These are phyloP conservation scores for Amanita rubescens DNA, from an alignment of 768 basidiomycete genomes.

Conservation along the genomic window DNA sequence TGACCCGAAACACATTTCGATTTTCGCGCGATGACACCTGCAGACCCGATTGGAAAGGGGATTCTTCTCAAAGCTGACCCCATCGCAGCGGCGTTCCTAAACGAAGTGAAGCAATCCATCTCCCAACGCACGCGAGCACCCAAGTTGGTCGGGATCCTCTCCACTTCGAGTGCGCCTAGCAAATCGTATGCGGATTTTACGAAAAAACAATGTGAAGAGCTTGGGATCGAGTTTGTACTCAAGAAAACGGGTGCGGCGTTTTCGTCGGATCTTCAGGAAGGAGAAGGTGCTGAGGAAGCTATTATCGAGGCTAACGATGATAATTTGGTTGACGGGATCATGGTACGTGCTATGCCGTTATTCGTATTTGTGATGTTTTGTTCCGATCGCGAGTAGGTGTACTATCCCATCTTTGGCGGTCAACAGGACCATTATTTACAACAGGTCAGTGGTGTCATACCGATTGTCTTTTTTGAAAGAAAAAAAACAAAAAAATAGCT, in stretches of 20 bases:
- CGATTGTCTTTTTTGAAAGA: too few relatives aligned
- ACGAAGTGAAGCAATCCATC: constrained; percentile 54
- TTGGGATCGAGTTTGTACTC: constrained; percentile 85
- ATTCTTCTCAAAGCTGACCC: constrained; percentile 73
- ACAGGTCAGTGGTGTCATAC: too few relatives aligned
- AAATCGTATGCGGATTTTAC: constrained; percentile 88
- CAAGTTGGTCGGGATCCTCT: constrained; percentile 86
- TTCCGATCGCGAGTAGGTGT: constrained; percentile 48
- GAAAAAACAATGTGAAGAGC: constrained; percentile 77
- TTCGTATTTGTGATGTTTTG: constrained; percentile 3
- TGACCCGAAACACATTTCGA: neutral
- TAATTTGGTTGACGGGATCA: constrained; percentile 79
- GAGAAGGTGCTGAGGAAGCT: constrained; percentile 91
- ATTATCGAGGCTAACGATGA: constrained; percentile 96
- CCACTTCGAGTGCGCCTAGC: constrained; percentile 76
- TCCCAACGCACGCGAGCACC: constrained; percentile 37
- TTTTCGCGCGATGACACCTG: constrained; percentile 14
- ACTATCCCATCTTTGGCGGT: constrained; percentile 92
- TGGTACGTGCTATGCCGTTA: constrained; percentile 65
- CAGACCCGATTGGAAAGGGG: constrained; percentile 45
- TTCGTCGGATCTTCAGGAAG: constrained; percentile 52
- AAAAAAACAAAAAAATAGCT: too few relatives aligned
- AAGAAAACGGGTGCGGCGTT: constrained; percentile 60
- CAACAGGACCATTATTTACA: constrained; percentile 97
- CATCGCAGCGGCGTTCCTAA: constrained; percentile 62